Percentiles rank a stretch among this genome's conserved stretches.
These are phyloP conservation scores for Trametes cingulata DNA, from an alignment of 768 basidiomycete genomes.

Conservation along the genomic window DNA sequence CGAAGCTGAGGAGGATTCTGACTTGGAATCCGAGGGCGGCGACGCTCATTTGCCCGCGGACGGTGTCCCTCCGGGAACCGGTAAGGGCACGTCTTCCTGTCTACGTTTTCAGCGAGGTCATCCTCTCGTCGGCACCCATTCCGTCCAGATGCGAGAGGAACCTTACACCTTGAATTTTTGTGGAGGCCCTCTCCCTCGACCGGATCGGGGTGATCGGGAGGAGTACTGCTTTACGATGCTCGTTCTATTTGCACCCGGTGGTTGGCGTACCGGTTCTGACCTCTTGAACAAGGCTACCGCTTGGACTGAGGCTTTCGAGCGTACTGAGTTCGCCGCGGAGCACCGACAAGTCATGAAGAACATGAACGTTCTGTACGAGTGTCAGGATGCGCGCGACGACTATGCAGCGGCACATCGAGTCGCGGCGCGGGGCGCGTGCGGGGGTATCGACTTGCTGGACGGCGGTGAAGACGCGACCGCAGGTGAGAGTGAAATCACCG, in stretches of 20 bases:
- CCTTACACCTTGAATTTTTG: not conserved
- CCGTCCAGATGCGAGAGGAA: not conserved
- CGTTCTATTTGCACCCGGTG: not conserved
- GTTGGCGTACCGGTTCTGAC: not conserved
- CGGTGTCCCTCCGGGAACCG: too few relatives aligned
- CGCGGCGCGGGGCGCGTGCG: not conserved
- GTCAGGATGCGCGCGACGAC: constrained; percentile 37
- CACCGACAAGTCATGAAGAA: constrained; percentile 23
- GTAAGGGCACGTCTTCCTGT: too few relatives aligned
- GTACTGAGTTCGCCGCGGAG: constrained; percentile 18
- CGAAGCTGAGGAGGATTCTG: too few relatives aligned
- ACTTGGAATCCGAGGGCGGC: too few relatives aligned
- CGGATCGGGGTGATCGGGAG: not conserved
- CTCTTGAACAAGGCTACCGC: not conserved
- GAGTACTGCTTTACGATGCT: not conserved
- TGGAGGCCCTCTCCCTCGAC: not conserved
- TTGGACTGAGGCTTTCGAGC: not conserved
- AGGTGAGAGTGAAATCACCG: too few relatives aligned
- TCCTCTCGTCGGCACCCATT: not conserved
- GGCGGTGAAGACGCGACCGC: too few relatives aligned
- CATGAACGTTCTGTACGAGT: constrained; percentile 33
- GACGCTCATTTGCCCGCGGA: too few relatives aligned
- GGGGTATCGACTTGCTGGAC: not conserved
- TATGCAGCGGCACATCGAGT: constrained; percentile 4
- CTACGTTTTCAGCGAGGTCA: not conserved